Evolutionary conservation across 176 grass and related monocot species (phyloP), one percentile per base, ranked within the genome.

Genomic region (Zizania latifolia): DNA sequence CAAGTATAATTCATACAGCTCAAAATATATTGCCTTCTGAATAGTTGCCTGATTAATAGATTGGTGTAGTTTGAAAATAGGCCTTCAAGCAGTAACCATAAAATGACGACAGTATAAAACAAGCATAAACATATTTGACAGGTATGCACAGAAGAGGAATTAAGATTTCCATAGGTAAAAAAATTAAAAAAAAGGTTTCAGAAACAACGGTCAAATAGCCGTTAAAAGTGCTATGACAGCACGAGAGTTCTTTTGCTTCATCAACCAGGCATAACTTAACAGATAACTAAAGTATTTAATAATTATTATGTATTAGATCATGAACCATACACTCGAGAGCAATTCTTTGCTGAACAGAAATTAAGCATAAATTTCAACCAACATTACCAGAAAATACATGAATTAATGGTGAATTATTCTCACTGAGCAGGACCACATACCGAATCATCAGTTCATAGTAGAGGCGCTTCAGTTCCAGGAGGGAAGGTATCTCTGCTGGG

Each of bases 391-490:
- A 71, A 59, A 55, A 30, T 0, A 8, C 6, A 80, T 35, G 0
- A 71, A 71, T 1, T 40, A 19, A 61, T 48, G 54, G 60, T 54
- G 13, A 38, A 60, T 34, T n/a, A 21, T 48, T 68, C 8, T 67
- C 62, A 78, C 33, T 41, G 34, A 53, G 60, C 10, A 82, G 24
- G 72, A 68, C 23, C 8, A 41, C 80, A 75, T 92, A 94, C 95
- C 82, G 76, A 83, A 94, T 98, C 95, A 98, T 94, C 13, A 84
- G 76, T 80, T 94, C 86, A 78, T 94, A 98, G 62, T 90, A 98
- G 61, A 98, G 90, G 61, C 89, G 89, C 76, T 98, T 98, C 71
- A 98, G 67, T 81, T 98, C 95, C 21, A 88, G 53, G 19, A 98
- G 84, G 32, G 91, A 90, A 51, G 95, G 95, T 59, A 94, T 92